Base-by-base conservation (phyloP, 768 basidiomycete species). In the Solioccasus polychromus region DNA sequence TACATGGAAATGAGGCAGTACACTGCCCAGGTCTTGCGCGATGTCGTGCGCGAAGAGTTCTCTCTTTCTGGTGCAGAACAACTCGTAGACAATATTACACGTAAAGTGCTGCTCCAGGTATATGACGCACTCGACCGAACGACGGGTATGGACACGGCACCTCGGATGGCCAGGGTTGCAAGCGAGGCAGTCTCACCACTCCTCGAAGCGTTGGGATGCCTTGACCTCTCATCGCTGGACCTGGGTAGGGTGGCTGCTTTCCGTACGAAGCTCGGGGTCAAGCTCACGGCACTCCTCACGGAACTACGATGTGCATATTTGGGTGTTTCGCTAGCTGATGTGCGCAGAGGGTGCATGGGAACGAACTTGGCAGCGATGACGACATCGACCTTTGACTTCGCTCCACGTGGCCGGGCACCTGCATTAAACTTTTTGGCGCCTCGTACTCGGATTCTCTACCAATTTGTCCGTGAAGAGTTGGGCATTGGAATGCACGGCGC, bases 401-500 rank as follows among this genome's bases (percentile, higher is more conserved):
- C 77, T 1, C 66, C 75, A 22, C 66, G 63, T 4, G 87, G 85
- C 3, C 58, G 69, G 8, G 75, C 85, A 7, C 89, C 90, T 1
- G 89, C 91, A 2, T 79, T 80, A 50, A 56, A 58, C 9, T 80
- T 73, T 64, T 73, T 94, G 31, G 60, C 65, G 1, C 54, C 65
- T 0, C 56, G 65, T 14, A 89, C 88, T 4, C 74, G 79, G 10
- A 69, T 79, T 5, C 63, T 92, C 19, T 94, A 94, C 64, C 82
- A 87, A 60, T 93, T 82, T 51, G 78, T 94, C 5, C 75, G 91
- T 25, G 48, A 77, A 18, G 76, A 73, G 7, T 69, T 92, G 23
- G 87, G 86, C n/a, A 78, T 92, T 49, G 71, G 71, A 53, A 92
- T 90, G 86, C 81, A 90, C 51, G 89, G 89, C 14, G 71, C 75